Base-by-base conservation (phyloP, 2,329 filamentous ascomycete species). In the Penicillium sp. region DNA sequence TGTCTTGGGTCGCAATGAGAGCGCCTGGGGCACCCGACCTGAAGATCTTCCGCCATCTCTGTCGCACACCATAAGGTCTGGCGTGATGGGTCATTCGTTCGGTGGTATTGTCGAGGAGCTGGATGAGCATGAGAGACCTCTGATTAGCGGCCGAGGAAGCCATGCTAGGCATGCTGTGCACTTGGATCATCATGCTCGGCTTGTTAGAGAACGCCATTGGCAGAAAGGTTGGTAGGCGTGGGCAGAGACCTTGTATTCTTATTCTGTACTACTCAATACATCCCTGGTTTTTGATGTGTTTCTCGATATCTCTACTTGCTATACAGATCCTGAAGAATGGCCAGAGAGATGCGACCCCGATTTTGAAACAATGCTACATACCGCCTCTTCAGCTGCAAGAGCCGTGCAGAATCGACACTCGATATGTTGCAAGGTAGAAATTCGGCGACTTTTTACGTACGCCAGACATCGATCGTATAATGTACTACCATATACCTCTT, bases 41-140 rank as follows among this genome's bases (percentile, higher is more conserved):
- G 76, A 79, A 58, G 88, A 90, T 70, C 69, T 89, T 45, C 89
- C 89, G 37, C 88, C 88, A 0, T 90, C 85, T 62, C 57, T 77
- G 43, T 55, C 41, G 4, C 47, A 61, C 12, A 28, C 38, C 12
- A n/a, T 43, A 14, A n/a, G 47, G 15, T 39, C 43, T 14, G 10
- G 38, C 5, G 22, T 55, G 41, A 25, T 20, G 39, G 49, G 35
- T 25, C 47, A 15, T 12, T 52, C 31, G 10, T 28, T 38, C 31
- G 28, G 7, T 28, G 20, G 20, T 14, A 31, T 11, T n/a, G 39
- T 39, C 8, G 22, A n/a, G 15, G 48, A 47, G 12, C 4, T 51
- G 14, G 38, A 51, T n/a, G 47, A 25, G n/a, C 34, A 17, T 38
- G 52, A 35, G 45, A 17, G 15, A 28, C 49, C 51, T 20, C 25